Conservation (phyloP, 2,329 filamentous ascomycete species). For the Byssothecium circinans region DNA sequence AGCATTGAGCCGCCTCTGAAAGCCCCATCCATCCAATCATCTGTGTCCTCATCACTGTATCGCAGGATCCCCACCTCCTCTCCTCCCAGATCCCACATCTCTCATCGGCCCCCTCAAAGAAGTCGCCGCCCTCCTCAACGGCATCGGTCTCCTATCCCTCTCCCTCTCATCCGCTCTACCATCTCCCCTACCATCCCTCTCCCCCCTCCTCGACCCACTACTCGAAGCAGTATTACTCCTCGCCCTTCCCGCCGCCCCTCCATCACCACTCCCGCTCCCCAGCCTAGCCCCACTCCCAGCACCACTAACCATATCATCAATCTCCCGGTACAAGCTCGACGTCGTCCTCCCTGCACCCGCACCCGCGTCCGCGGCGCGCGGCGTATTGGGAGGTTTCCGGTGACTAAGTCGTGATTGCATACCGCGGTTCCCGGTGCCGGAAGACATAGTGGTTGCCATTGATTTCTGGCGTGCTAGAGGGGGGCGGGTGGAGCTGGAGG, state of each 20-base stretch:
- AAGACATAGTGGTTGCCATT: conserved; percentile 25
- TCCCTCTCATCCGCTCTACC: neutral
- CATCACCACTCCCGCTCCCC: neutral
- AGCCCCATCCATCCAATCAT: too few relatives aligned
- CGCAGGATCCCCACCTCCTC: neutral
- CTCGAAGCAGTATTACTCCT: conserved; percentile 4
- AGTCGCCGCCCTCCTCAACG: conserved; percentile 11
- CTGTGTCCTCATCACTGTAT: neutral
- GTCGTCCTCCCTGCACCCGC: conserved; percentile 20
- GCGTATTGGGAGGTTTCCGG: neutral
- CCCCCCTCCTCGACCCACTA: neutral
- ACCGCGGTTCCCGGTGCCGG: conserved; percentile 15
- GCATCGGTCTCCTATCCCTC: conserved; percentile 9
- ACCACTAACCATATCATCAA: conserved; percentile 30
- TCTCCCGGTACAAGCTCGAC: conserved; percentile 29
- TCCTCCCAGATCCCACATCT: neutral
- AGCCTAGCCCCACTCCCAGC: neutral
- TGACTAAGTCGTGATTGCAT: conserved; percentile 13
- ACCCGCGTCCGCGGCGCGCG: neutral
- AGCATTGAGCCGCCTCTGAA: too few relatives aligned
- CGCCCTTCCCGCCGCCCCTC: neutral
- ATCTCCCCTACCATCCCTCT: neutral
- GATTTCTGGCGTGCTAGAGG: conserved; percentile 7
- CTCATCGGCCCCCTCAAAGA: neutral
- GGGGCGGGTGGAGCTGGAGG: conserved; percentile 10